Evolutionary conservation across 176 grass and related monocot genomes (phyloP).

Genomic region (Dendrocalamus sinicus): DNA sequence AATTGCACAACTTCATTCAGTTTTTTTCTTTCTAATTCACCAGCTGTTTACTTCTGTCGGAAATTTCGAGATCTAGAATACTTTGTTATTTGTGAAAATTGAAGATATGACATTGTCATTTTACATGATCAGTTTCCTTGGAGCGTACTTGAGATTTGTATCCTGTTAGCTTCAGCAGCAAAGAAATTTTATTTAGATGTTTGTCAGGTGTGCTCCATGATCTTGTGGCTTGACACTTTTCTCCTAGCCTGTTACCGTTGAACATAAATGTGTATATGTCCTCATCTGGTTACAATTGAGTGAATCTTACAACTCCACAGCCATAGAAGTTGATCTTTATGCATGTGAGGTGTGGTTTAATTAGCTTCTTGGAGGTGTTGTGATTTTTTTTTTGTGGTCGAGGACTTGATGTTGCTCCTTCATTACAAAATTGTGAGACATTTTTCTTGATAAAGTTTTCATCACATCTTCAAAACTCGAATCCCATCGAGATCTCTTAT

Average conservation of each 20-base stretch:
- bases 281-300: neutral
- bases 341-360: neutral
- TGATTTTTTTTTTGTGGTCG: neutral
- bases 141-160: neutral
- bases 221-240: slow-evolving; percentile 17
- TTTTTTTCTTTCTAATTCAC: neutral
- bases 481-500: neutral
- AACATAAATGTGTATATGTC: slow-evolving; percentile 20
- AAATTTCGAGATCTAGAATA: neutral
- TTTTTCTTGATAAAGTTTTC: neutral
- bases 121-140: neutral
- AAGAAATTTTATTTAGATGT: slow-evolving; percentile 23
- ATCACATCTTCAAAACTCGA: neutral
- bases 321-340: neutral
- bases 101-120: slow-evolving; percentile 1
- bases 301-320: neutral
- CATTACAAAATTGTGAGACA: neutral
- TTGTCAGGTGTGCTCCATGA: slow-evolving; percentile 12
- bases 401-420: neutral
- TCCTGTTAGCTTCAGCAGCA: neutral
- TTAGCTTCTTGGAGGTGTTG: neutral
- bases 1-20: neutral
- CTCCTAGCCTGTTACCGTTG: neutral
- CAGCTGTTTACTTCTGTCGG: slow-evolving; percentile 5
- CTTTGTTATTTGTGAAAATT: slow-evolving; percentile 24